phyloP scores from a whole-genome alignment of 345 rosid genomes.

The Boechera divaricarpa region DNA sequence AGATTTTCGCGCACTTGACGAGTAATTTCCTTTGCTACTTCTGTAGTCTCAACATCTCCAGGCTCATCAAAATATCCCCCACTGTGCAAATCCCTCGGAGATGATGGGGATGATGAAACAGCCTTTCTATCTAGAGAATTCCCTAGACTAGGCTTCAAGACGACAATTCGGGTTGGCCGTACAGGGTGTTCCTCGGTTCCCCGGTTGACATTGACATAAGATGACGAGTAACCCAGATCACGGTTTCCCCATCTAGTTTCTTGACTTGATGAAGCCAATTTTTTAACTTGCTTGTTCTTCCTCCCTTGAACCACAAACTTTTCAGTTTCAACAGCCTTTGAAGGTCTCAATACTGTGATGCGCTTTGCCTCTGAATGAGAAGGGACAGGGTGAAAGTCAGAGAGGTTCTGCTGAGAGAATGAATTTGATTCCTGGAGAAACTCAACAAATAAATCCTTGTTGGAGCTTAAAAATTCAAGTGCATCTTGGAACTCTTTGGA shows the following conservation, averaged over 20 bases:
- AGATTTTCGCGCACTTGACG: conserved; percentile 57
- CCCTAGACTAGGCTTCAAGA: conserved; percentile 84
- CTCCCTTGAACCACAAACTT: conserved; percentile 52
- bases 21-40: conserved; percentile 66
- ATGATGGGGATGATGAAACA: conserved; percentile 59
- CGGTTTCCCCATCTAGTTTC: conserved; percentile 53
- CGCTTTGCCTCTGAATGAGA: conserved; percentile 73
- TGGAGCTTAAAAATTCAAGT: conserved; percentile 75
- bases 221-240: conserved; percentile 50
- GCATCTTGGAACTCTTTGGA: conserved; percentile 89
- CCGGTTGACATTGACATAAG: conserved; percentile 47
- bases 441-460: conserved; percentile 75
- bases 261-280: conserved; percentile 48
- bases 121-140: conserved; percentile 58
- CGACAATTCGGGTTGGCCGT: conserved; percentile 87
- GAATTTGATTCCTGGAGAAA: conserved; percentile 83
- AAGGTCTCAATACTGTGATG: conserved; percentile 89
- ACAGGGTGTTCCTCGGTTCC: conserved; percentile 58
- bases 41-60: conserved; percentile 67
- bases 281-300: conserved; percentile 58
- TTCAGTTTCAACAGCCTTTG: conserved; percentile 67
- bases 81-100: conserved; percentile 52
- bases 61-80: conserved; percentile 54
- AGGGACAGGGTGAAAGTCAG: conserved; percentile 60
- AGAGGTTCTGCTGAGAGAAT: conserved; percentile 38